These are phyloP conservation scores for Camellia oleifera DNA, from an alignment of 179 eudicot species.

Conservation along the genomic window DNA sequence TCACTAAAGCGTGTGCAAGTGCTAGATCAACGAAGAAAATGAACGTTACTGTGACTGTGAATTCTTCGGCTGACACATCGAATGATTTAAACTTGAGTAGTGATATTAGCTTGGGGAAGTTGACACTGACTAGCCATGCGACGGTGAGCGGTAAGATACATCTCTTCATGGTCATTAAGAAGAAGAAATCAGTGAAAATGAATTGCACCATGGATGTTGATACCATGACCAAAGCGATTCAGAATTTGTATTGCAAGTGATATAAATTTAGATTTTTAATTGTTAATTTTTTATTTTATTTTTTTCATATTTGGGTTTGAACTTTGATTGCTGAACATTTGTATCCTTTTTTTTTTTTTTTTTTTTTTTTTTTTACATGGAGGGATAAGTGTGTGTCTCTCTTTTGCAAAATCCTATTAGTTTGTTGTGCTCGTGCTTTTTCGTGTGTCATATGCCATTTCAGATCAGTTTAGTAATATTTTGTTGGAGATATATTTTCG, in stretches of 20 bases:
- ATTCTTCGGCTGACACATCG: not conserved
- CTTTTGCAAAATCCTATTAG: not conserved
- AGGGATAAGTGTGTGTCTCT: too few species aligned
- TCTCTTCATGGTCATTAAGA: conserved; percentile 8
- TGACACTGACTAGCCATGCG: not conserved
- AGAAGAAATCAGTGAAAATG: conserved; percentile 12
- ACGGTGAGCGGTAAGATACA: conserved; percentile 14
- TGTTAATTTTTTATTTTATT: not conserved
- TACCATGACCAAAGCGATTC: not conserved
- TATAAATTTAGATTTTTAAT: too few species aligned
- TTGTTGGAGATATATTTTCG: too few species aligned
- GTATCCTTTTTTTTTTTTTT: too few species aligned
- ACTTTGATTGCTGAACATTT: not conserved
- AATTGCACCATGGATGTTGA: conserved; percentile 14
- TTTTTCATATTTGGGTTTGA: not conserved
- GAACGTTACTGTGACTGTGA: conserved; percentile 4
- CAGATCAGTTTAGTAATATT: too few species aligned
- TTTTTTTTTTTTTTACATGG: too few species aligned
- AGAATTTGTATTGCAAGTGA: conserved; percentile 12
- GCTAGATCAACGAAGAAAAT: conserved; percentile 12
- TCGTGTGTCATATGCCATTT: too few species aligned
- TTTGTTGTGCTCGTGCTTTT: not conserved
- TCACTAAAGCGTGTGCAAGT: not conserved
- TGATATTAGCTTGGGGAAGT: not conserved
- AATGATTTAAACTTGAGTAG: not conserved